Evolutionary conservation across 169 alveolate genomes (phyloP).

Genomic region (Babesia caballi): DNA sequence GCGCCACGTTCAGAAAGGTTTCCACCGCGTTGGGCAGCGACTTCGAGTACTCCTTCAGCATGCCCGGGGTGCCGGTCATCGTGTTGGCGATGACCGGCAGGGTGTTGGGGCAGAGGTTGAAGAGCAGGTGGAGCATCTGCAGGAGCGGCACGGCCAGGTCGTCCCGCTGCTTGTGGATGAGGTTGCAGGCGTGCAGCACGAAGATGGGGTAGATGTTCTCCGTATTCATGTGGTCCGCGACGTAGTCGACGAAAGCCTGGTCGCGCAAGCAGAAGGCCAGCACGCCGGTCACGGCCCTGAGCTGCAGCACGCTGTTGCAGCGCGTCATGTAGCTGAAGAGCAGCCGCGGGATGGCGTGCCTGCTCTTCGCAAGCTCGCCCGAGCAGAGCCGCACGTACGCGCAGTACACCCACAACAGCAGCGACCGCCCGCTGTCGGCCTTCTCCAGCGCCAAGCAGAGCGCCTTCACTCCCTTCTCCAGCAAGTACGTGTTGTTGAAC

Average conservation of each 20-base stretch:
- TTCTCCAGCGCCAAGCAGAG: conserved; percentile 25
- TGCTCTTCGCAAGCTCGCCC: conserved; percentile 63
- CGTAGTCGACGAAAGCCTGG: conserved; percentile 62
- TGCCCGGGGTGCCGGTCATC: conserved; percentile 21
- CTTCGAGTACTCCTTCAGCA: neutral
- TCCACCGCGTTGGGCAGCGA: conserved; percentile 43
- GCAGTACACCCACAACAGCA: conserved; percentile 47
- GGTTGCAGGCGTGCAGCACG: conserved; percentile 69
- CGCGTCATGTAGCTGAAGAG: conserved; percentile 69
- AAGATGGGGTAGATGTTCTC: conserved; percentile 67
- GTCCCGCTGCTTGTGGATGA: conserved; percentile 68
- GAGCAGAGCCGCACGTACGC: conserved; percentile 55
- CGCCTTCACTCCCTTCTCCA: conserved; percentile 42
- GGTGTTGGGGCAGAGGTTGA: conserved; percentile 39
- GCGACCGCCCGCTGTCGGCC: conserved; percentile 4
- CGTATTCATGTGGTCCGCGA: conserved; percentile 69
- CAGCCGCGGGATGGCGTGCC: conserved; percentile 65
- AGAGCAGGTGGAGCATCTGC: conserved; percentile 19
- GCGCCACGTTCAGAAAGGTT: conserved; percentile 45
- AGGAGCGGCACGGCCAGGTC: conserved; percentile 49
- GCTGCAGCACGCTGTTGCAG: conserved; percentile 59
- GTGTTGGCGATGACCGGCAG: conserved; percentile 32
- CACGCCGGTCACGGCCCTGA: conserved; percentile 64
- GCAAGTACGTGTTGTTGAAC: conserved; percentile 4
- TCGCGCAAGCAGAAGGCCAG: conserved; percentile 71